phyloP scores from a whole-genome alignment of 805 yeast genomes.

The Limtongia smithiae region DNA sequence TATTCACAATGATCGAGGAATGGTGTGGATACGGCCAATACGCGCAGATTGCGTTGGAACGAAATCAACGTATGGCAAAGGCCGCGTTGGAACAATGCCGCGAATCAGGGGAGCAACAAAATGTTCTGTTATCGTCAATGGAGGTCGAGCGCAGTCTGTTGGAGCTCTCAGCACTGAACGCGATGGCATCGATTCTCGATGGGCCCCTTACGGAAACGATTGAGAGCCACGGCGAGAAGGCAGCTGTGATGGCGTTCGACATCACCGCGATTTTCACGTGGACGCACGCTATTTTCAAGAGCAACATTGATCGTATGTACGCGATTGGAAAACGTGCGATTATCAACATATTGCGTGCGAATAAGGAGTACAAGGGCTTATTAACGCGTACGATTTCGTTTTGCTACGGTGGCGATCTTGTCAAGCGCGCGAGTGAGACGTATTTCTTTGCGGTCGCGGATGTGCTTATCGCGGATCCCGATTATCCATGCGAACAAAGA shows the following conservation, averaged over 20 bases:
- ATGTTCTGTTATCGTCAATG: constrained; percentile 58
- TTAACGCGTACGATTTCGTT: constrained; percentile 61
- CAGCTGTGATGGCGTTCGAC: constrained; percentile 65
- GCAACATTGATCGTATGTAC: constrained; percentile 56
- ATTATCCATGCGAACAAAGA: constrained; percentile 52
- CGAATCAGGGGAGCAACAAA: constrained; percentile 38
- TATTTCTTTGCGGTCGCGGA: constrained; percentile 72
- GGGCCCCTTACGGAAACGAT: constrained; percentile 58
- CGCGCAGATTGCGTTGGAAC: constrained; percentile 54
- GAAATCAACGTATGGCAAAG: constrained; percentile 58
- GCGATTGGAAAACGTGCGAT: constrained; percentile 69
- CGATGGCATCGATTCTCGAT: constrained; percentile 73
- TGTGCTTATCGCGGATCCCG: constrained; percentile 51
- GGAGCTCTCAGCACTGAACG: constrained; percentile 67
- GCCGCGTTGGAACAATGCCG: constrained; percentile 40
- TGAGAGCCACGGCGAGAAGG: constrained; percentile 39
- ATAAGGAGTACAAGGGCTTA: constrained; percentile 51
- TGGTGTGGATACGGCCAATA: constrained; percentile 92
- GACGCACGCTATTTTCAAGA: constrained; percentile 67
- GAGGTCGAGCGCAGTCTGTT: constrained; percentile 74
- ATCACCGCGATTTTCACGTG: constrained; percentile 65
- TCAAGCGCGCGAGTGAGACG: constrained; percentile 53
- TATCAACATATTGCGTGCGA: constrained; percentile 58
- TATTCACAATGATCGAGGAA: constrained; percentile 77
- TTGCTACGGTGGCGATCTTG: constrained; percentile 59